A percentile compares a stretch with the other conserved stretches of the same genome.
Evolutionary conservation across 2,329 filamentous ascomycete species (phyloP).

Genomic region (Fusarium sp.): DNA sequence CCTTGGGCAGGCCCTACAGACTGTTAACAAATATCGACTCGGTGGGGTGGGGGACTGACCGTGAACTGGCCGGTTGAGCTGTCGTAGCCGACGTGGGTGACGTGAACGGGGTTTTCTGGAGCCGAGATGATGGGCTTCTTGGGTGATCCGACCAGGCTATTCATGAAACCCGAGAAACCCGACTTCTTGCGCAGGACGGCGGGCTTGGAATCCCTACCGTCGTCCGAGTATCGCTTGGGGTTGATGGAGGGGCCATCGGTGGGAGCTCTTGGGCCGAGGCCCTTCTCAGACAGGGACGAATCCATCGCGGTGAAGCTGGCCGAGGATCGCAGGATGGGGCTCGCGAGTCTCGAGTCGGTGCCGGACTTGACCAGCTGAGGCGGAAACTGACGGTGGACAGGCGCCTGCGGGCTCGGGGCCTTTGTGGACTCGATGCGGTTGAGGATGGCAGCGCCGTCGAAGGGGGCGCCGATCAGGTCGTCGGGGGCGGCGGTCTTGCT

Average conservation of each 20-base stretch:
- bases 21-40: conserved; percentile 30
- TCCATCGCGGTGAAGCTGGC: conserved; percentile 65
- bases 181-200: conserved; percentile 84
- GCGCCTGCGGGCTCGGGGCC: conserved; percentile 51
- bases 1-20: conserved; percentile 88
- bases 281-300: conserved; percentile 56
- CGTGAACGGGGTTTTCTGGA: conserved; percentile 96
- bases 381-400: conserved; percentile 49
- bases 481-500: conserved; percentile 58
- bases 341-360: conserved; percentile 63
- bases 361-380: conserved; percentile 63
- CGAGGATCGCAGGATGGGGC: conserved; percentile 75
- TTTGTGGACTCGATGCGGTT: conserved; percentile 72
- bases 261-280: conserved; percentile 50
- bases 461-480: conserved; percentile 76
- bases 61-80: conserved; percentile 97
- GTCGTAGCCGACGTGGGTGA: conserved; percentile 98
- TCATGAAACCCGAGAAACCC: conserved; percentile 90
- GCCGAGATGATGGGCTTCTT: conserved; percentile 96
- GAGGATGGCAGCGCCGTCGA: conserved; percentile 75
- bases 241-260: conserved; percentile 65
- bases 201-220: conserved; percentile 75
- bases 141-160: conserved; percentile 85
- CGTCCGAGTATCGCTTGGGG: conserved; percentile 85
- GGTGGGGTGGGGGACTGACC: conserved; percentile 67